These are phyloP conservation scores for Epichloe uncinata DNA, from an alignment of 2,329 filamentous ascomycete species.

Conservation along the genomic window DNA sequence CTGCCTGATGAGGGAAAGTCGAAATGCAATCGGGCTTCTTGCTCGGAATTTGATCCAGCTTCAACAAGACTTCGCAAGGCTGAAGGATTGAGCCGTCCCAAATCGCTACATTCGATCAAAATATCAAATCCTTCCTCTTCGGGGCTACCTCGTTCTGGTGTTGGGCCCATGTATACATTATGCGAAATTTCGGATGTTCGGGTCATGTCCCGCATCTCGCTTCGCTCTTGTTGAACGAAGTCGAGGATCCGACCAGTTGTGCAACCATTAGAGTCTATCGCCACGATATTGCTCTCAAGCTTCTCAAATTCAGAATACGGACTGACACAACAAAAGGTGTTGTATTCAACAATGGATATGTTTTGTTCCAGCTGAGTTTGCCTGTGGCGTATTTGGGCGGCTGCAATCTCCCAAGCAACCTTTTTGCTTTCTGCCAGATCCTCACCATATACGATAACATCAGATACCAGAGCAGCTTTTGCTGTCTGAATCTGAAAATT, in stretches of 20 bases:
- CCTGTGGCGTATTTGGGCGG: constrained; percentile 65
- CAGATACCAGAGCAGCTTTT: constrained; percentile 77
- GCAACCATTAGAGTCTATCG: constrained; percentile 57
- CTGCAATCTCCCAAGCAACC: constrained; percentile 54
- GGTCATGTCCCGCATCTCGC: constrained; percentile 92
- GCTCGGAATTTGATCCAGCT: constrained; percentile 27
- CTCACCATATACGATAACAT: constrained; percentile 86
- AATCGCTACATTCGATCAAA: constrained; percentile 77
- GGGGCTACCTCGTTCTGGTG: constrained; percentile 52
- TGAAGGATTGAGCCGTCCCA: constrained; percentile 62
- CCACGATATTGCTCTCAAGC: constrained; percentile 55
- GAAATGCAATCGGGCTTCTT: constrained; percentile 20
- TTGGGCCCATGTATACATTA: constrained; percentile 85
- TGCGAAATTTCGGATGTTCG: constrained; percentile 74
- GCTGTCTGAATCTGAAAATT: constrained; percentile 95
- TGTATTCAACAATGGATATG: constrained; percentile 51
- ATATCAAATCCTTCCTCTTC: constrained; percentile 62
- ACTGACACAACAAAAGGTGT: constrained; percentile 64
- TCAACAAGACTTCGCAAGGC: constrained; percentile 51
- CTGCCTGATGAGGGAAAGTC: constrained; percentile 94
- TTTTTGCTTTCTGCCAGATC: constrained; percentile 47
- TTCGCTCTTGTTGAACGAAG: constrained; percentile 76
- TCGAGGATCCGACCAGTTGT: constrained; percentile 71
- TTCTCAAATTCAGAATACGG: constrained; percentile 61
- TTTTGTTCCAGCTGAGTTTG: constrained; percentile 45